Percentiles rank a stretch among this genome's conserved stretches.
phyloP scores from a whole-genome alignment of 139 green algal genomes.

The Chlamydomonas applanata region DNA sequence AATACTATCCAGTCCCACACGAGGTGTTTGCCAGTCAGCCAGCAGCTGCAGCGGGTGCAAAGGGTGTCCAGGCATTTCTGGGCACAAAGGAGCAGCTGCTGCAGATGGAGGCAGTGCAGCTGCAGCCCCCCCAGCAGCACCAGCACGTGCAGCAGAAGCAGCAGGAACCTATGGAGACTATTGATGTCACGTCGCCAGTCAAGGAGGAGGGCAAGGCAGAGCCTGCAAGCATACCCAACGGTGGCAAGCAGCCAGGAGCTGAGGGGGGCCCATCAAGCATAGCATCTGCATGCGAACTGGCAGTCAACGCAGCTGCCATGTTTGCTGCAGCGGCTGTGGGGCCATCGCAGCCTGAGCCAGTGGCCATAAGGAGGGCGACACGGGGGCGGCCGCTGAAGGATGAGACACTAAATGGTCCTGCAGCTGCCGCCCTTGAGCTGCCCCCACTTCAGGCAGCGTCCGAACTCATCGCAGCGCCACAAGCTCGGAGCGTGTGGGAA shows the following conservation, averaged over 20 bases:
- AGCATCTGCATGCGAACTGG: neutral
- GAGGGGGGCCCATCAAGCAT: neutral
- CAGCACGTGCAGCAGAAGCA: neutral
- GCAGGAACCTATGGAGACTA: neutral
- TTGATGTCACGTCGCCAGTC: neutral
- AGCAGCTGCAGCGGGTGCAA: neutral
- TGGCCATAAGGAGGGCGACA: too few relatives aligned
- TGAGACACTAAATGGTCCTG: neutral
- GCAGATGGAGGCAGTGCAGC: neutral
- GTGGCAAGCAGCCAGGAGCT: neutral
- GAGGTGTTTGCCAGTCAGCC: neutral
- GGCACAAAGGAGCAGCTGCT: neutral
- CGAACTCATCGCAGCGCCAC: neutral
- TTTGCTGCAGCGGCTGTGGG: neutral
- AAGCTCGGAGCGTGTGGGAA: too few relatives aligned
- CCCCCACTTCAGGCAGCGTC: neutral
- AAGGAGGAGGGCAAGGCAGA: neutral
- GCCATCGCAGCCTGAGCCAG: neutral
- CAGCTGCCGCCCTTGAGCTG: neutral
- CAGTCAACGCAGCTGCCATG: neutral
- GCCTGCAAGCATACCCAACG: neutral
- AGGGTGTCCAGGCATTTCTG: neutral
- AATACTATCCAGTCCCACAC: constrained; percentile 15
- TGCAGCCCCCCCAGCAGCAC: neutral
- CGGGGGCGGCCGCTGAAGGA: neutral